A percentile compares a stretch with the other conserved stretches of the same genome.
phyloP scores from a whole-genome alignment of 2,329 filamentous ascomycete species.

The Volutella citrinella region DNA sequence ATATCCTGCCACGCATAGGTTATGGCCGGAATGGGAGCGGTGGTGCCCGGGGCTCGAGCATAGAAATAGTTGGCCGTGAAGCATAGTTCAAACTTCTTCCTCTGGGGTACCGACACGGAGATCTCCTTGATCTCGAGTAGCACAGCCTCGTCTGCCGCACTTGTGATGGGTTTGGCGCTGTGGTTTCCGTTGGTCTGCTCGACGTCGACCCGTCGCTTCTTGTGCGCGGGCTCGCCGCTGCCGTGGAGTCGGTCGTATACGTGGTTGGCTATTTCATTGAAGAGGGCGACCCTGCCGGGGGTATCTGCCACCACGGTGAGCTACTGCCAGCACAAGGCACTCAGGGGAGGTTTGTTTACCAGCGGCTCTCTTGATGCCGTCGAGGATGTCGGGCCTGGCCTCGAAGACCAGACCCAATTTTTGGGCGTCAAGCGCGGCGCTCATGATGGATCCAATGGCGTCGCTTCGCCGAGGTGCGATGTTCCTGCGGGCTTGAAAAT shows the following conservation, averaged over 20 bases:
- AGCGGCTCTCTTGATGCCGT: conserved; percentile 50
- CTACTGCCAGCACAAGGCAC: conserved; percentile 3
- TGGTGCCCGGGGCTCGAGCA: conserved; percentile 50
- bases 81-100: conserved; percentile 66
- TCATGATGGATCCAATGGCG: conserved; percentile 32
- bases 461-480: too few species aligned
- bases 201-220: conserved; percentile 51
- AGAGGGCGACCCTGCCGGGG: conserved; percentile 47
- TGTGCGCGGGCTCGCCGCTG: conserved; percentile 45
- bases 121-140: conserved; percentile 63
- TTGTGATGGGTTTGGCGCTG: conserved; percentile 25
- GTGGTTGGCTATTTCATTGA: conserved; percentile 54
- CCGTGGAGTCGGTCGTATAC: conserved; percentile 43
- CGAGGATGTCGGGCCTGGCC: conserved; percentile 54
- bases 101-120: conserved; percentile 63
- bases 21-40: conserved; percentile 49
- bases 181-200: conserved; percentile 25
- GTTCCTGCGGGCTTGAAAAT: too few species aligned
- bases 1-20: conserved; percentile 61
- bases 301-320: conserved; percentile 40
- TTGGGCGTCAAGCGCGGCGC: conserved; percentile 45
- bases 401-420: conserved; percentile 51
- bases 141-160: conserved; percentile 48
- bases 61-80: conserved; percentile 60
- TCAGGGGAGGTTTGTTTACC: conserved; percentile 38